These are phyloP conservation scores for Spathaspora sp. DNA, from an alignment of 805 yeast genomes.

Conservation along the genomic window DNA sequence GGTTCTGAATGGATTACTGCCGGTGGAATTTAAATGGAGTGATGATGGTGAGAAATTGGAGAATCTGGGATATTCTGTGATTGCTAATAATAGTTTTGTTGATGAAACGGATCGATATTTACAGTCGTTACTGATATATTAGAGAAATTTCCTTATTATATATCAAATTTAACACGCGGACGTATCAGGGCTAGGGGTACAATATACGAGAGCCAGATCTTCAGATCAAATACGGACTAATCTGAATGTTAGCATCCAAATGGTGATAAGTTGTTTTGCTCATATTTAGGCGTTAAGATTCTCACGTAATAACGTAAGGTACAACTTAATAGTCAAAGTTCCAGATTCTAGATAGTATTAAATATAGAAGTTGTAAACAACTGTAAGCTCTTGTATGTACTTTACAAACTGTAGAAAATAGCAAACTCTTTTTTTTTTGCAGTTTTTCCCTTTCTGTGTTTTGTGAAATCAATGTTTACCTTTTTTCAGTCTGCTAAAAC, in stretches of 20 bases:
- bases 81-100: slow-evolving; percentile 51
- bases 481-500: background rate
- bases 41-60: slow-evolving; percentile 13
- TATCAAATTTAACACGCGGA: too few species aligned
- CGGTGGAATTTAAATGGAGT: slow-evolving; percentile 53
- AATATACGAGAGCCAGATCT: too few species aligned
- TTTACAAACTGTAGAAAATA: background rate
- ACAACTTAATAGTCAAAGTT: too few species aligned
- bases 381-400: too few species aligned
- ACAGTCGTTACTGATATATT: slow-evolving; percentile 22
- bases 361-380: too few species aligned
- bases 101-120: slow-evolving; percentile 48
- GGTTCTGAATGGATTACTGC: slow-evolving; percentile 51
- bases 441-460: background rate
- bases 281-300: too few species aligned
- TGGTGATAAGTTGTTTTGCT: too few species aligned
- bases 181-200: too few species aligned
- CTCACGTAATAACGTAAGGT: too few species aligned
- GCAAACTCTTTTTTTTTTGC: background rate
- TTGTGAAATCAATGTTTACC: background rate
- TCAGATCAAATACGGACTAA: too few species aligned
- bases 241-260: too few species aligned
- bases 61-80: slow-evolving; percentile 2
- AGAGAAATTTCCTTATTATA: background rate
- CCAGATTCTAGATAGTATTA: too few species aligned